These are phyloP conservation scores for Microdochium trichocladiopsis DNA, from an alignment of 2,329 filamentous ascomycete species.

Conservation along the genomic window DNA sequence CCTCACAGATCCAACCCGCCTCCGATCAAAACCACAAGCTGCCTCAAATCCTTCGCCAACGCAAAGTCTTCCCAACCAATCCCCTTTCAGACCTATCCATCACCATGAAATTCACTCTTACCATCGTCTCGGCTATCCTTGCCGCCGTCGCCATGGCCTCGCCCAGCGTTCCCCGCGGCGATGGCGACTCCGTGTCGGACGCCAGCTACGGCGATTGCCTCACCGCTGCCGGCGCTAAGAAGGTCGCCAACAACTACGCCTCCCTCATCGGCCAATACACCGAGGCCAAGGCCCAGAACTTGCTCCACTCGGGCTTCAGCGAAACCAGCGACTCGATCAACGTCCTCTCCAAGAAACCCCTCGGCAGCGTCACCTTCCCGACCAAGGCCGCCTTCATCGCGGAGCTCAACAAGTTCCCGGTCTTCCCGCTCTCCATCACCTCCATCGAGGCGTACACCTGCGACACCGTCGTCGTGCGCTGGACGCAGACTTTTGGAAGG, in stretches of 20 bases:
- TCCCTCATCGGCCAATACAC: constrained; percentile 6
- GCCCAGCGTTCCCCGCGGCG: too few species aligned
- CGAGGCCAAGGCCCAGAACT: constrained; percentile 1
- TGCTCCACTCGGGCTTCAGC: constrained; percentile 18
- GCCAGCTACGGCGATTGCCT: neutral
- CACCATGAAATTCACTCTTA: too few species aligned
- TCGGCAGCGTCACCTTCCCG: constrained; percentile 22
- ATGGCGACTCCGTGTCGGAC: too few species aligned
- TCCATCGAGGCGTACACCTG: constrained; percentile 17
- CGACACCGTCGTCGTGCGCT: constrained; percentile 21
- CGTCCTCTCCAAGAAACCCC: constrained; percentile 15
- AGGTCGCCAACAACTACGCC: constrained; percentile 6
- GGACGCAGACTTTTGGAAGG: constrained; percentile 18
- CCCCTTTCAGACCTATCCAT: too few species aligned
- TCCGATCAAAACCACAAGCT: too few species aligned
- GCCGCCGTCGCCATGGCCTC: too few species aligned
- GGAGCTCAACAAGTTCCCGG: constrained; percentile 16
- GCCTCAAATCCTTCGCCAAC: too few species aligned
- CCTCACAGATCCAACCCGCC: too few species aligned
- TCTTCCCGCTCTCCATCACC: constrained; percentile 18
- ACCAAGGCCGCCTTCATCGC: constrained; percentile 19
- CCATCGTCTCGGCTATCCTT: too few species aligned
- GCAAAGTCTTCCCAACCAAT: too few species aligned
- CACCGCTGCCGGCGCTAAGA: neutral
- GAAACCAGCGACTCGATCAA: constrained; percentile 26